These are phyloP conservation scores for Geotrichum carabidarum DNA, from an alignment of 1,139 yeast genomes.

Conservation along the genomic window DNA sequence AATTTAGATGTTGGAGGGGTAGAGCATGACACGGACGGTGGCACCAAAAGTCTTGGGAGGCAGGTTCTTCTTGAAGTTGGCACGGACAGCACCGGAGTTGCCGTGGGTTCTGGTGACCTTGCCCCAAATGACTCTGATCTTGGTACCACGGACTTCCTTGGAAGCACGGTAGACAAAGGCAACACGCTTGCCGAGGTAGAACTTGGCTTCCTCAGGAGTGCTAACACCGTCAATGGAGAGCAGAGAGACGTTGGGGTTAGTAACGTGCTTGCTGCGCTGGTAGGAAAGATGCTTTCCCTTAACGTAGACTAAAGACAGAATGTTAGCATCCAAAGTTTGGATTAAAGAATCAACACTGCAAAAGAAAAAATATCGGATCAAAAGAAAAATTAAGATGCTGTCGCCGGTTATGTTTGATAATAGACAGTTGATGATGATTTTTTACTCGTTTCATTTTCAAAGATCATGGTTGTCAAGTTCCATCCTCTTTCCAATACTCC, in stretches of 20 bases:
- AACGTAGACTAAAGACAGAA: slow-evolving; percentile 72
- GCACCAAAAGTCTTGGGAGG: slow-evolving; percentile 99
- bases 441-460: background rate
- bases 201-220: slow-evolving; percentile 88
- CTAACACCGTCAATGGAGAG: slow-evolving; percentile 95
- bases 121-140: slow-evolving; percentile 99
- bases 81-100: slow-evolving; percentile 97
- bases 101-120: slow-evolving; percentile 94
- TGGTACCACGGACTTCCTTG: slow-evolving; percentile 97
- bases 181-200: slow-evolving; percentile 98
- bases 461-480: background rate
- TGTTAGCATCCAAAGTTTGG: slow-evolving; percentile 1
- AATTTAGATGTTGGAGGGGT: slow-evolving; percentile 97
- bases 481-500: background rate
- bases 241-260: slow-evolving; percentile 97
- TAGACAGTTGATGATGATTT: background rate
- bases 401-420: background rate
- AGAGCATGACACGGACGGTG: slow-evolving; percentile 98
- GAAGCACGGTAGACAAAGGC: slow-evolving; percentile 99
- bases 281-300: slow-evolving; percentile 99
- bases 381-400: background rate
- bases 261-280: slow-evolving; percentile 98
- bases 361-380: background rate
- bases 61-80: slow-evolving; percentile 97
- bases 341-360: background rate